Percentiles rank a stretch among this genome's conserved stretches.
Conservation (phyloP, 768 basidiomycete species). For the Leccinellum rugosiceps region DNA sequence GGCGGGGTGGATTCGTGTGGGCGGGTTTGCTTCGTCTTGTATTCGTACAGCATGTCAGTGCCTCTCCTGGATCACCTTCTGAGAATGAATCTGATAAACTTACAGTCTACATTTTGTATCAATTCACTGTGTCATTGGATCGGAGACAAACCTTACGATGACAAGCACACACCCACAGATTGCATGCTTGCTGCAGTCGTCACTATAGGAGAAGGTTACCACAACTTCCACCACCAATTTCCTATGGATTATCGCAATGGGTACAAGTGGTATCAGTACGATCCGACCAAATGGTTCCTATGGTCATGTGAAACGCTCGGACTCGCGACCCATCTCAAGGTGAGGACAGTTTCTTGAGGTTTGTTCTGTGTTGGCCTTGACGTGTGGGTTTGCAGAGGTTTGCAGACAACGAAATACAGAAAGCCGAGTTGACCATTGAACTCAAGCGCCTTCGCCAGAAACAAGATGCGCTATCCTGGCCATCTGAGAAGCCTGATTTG, state of each 20-base stretch:
- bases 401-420: slow-evolving; percentile 64
- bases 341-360: background rate
- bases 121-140: slow-evolving; percentile 95
- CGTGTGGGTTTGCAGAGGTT: slow-evolving; percentile 30
- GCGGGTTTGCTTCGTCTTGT: slow-evolving; percentile 51
- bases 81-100: background rate
- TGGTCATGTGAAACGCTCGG: slow-evolving; percentile 43
- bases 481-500: slow-evolving; percentile 66
- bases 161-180: slow-evolving; percentile 87
- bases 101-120: slow-evolving; percentile 86
- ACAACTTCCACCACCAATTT: slow-evolving; percentile 96
- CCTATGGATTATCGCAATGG: slow-evolving; percentile 97
- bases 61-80: slow-evolving; percentile 1
- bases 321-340: slow-evolving; percentile 52
- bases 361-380: background rate
- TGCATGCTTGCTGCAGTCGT: slow-evolving; percentile 81
- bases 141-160: slow-evolving; percentile 84
- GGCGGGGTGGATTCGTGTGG: slow-evolving; percentile 23
- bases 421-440: slow-evolving; percentile 89
- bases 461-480: slow-evolving; percentile 75
- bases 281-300: slow-evolving; percentile 88
- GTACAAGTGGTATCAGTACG: slow-evolving; percentile 83
- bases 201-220: slow-evolving; percentile 94
- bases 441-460: slow-evolving; percentile 77
- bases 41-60: slow-evolving; percentile 80